Evolutionary conservation across 106 monocot genomes (phyloP).

Genomic region (Dioscorea zingiberensis): DNA sequence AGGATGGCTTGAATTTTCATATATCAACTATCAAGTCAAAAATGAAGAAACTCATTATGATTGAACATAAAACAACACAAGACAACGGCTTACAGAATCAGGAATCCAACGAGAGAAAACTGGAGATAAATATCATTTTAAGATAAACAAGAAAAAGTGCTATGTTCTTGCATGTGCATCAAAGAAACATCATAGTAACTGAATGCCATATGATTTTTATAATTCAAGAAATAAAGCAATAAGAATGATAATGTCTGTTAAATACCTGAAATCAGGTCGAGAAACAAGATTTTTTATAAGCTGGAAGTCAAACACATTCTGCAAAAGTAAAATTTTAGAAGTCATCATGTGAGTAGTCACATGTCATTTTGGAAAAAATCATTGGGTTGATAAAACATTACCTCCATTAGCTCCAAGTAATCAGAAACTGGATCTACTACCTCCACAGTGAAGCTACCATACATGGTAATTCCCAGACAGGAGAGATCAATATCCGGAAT

Average conservation of each 20-base stretch:
- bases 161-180: too few species aligned
- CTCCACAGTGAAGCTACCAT: conserved; percentile 74
- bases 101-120: neutral
- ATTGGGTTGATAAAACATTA: conserved; percentile 2
- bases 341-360: neutral
- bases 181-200: too few species aligned
- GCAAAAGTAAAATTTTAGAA: conserved; percentile 20
- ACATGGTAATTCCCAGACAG: conserved; percentile 43
- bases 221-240: neutral
- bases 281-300: conserved; percentile 79
- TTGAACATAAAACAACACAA: too few species aligned
- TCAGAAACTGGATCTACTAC: conserved; percentile 93
- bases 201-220: too few species aligned
- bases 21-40: too few species aligned
- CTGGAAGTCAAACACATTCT: conserved; percentile 91
- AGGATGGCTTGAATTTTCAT: too few species aligned
- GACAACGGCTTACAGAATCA: neutral
- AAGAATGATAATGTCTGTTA: neutral
- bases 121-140: neutral
- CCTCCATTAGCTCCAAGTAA: conserved; percentile 97
- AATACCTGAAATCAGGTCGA: conserved; percentile 81
- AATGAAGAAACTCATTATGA: too few species aligned
- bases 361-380: neutral
- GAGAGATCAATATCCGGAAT: conserved; percentile 87
- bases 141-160: too few species aligned